phyloP scores from a whole-genome alignment of 805 yeast species.

The Saccharomycopsis malanga region DNA sequence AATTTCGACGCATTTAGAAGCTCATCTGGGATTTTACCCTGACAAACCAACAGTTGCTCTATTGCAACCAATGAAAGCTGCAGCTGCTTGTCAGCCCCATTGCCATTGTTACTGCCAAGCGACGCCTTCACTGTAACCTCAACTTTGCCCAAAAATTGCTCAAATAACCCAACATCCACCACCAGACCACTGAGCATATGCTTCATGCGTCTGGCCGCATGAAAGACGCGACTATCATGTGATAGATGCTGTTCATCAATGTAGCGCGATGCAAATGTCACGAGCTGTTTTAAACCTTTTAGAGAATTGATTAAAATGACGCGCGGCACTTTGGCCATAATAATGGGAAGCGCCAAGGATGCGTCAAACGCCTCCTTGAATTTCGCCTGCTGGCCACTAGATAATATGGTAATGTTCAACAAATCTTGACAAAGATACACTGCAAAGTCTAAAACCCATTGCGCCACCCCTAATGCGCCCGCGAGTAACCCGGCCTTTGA shows the following conservation, averaged over 20 bases:
- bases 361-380: conserved; percentile 7
- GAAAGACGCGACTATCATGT: background rate
- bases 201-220: conserved; percentile 12
- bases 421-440: conserved; percentile 19
- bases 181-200: conserved; percentile 9
- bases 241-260: conserved; percentile 5
- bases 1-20: conserved; percentile 1
- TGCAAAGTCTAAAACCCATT: conserved; percentile 19
- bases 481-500: conserved; percentile 15
- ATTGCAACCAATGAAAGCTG: conserved; percentile 3
- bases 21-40: conserved; percentile 18
- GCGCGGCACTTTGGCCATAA: conserved; percentile 19
- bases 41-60: conserved; percentile 18
- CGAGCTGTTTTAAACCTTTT: conserved; percentile 14
- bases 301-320: conserved; percentile 12
- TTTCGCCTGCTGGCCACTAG: background rate
- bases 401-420: conserved; percentile 3
- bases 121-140: conserved; percentile 6
- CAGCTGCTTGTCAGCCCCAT: background rate
- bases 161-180: conserved; percentile 15
- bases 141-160: conserved; percentile 12
- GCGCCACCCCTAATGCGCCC: conserved; percentile 10
- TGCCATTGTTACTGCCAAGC: background rate
- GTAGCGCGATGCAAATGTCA: conserved; percentile 5
- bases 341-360: conserved; percentile 15